Evolutionary conservation across 352 stramenopile genomes (phyloP), one percentile per base, ranked within the genome.

Genomic region (Discostella stelligera): DNA sequence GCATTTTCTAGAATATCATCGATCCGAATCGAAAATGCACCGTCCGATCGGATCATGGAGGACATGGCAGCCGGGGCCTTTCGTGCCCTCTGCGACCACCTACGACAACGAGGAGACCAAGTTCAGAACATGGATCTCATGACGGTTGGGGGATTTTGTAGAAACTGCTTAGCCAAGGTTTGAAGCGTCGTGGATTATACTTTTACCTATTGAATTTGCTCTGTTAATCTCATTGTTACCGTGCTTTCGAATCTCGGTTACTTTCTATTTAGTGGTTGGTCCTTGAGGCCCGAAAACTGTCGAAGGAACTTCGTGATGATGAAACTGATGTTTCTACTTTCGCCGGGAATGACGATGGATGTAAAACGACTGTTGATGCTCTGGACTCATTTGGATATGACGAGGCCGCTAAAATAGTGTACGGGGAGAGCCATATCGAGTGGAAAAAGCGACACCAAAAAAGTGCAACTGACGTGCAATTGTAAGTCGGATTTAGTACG

Each of bases 101-200:
- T 95, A 0, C 72, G 66, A 68, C 71, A 83, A 30, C 75, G 86
- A 25, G 88, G 79, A 53, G 85, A 92, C 64, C 37, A 82, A 70
- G 87, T 92, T 2, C 75, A 84, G 53, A 95, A 95, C 66, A 93
- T 95, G 32, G 78, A 89, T 59, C 66, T 90, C 30, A 89, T 90
- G 85, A 87, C 54, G 20, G 32, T 84, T 13, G 63, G 71, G 13
- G 85, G 85, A 39, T 88, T 90, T 46, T 89, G 85, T 74, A 21
- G 85, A 30, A 90, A 90, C 55, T 90, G 85, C 60, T 68, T 89
- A 63, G 77, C 82, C 20, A 90, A 90, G 78, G 75, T 82, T 41
- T 27, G 56, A 46, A 23, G n/a, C 20, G 62, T 11, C 16, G 21
- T 23, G 1, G 13, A 10, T 44, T 11, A 20, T 59, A 61, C 41